These are phyloP conservation scores for Yamadazyma oceani DNA, from an alignment of 1,139 yeast species.

Conservation along the genomic window DNA sequence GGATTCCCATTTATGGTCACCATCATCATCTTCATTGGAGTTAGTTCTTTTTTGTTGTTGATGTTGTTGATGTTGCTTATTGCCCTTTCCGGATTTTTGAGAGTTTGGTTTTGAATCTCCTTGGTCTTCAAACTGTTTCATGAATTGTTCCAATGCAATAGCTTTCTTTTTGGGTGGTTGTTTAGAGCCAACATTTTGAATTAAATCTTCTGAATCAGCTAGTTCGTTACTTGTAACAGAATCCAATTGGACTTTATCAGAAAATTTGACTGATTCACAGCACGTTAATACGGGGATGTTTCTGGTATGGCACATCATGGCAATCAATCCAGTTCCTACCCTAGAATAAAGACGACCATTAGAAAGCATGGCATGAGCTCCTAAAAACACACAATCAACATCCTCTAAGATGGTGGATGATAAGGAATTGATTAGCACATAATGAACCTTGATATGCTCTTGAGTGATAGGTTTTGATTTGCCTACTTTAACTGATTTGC, in stretches of 20 bases:
- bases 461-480: constrained; percentile 32
- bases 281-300: constrained; percentile 93
- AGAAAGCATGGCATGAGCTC: constrained; percentile 96
- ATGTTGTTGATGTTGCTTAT: constrained; percentile 14
- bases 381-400: constrained; percentile 87
- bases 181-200: constrained; percentile 42
- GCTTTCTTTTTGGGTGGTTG: constrained; percentile 64
- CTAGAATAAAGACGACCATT: constrained; percentile 92
- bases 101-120: constrained; percentile 6
- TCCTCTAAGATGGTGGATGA: constrained; percentile 74
- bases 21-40: constrained; percentile 15
- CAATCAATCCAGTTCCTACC: constrained; percentile 92
- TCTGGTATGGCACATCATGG: constrained; percentile 85
- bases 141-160: constrained; percentile 64
- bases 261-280: constrained; percentile 92
- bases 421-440: constrained; percentile 76
- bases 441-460: constrained; percentile 43
- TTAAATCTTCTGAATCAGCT: constrained; percentile 79
- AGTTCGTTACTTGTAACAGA: constrained; percentile 92
- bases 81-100: constrained; percentile 16
- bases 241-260: constrained; percentile 94
- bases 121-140: constrained; percentile 40
- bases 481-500: too few relatives aligned
- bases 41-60: constrained; percentile 23
- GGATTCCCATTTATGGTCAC: constrained; percentile 13